Base-by-base conservation (phyloP, 495 filamentous ascomycete genomes). In the Aspergillus cavernicola region DNA sequence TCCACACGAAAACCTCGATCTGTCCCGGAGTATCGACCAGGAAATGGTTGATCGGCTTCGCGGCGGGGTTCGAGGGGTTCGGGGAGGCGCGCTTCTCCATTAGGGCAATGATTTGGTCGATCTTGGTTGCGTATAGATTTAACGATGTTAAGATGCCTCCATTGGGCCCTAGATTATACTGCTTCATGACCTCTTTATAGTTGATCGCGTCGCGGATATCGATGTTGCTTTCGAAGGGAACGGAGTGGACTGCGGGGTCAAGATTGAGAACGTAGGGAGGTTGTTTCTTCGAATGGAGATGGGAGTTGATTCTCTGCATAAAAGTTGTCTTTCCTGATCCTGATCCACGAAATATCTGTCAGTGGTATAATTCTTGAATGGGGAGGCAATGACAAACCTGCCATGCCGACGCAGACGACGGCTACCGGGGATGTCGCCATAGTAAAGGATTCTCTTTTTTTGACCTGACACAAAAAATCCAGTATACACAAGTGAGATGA, bases 111-210 rank as follows among this genome's bases (percentile, higher is more conserved):
- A 98, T 89, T 64, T 98, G 93, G 62, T 98, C 95, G 60, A 98
- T 86, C 62, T 98, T 98, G 31, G 93, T 98, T 11, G 91, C 87
- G 70, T 97, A 98, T 15, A 98, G 83, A 63, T 98, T 98, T 24
- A 98, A 71, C 2, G 88, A 93, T 4, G 93, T 99, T 58, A 97
- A 75, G 59, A 99, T 97, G n/a, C 92, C 93, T 29, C 93, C 93
- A 74, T 98, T 98, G 4, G 93, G 93, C 0, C 93, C 93, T 0
- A 99, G 83, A 62, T 96, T 96, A 78, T 97, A 97, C 66, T 96
- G 89, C 68, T 89, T 90, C 93, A 99, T 99, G 56, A 99, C 93
- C 69, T 99, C 92, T 68, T 96, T 95, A 80, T 99, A 99, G 74
- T 99, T 96, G 64, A 99, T 90, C 23, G 86, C 91, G 70, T 99